Conservation (phyloP, 202 grass and related monocot genomes). For the Carex arenaria region DNA sequence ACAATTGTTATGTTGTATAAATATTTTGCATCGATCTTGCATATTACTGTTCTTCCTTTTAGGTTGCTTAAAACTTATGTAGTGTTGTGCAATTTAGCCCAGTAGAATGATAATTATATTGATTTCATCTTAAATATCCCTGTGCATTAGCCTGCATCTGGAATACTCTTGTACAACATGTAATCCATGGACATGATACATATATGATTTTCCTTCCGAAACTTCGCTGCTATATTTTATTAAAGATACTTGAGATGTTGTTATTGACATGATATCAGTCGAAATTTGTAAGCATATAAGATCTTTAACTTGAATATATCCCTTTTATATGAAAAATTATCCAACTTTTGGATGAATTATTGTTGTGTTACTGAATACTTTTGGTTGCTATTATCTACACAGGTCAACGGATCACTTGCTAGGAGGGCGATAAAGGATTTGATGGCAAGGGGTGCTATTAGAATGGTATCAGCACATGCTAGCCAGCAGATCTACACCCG, state of each 20-base stretch:
- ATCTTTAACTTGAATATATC: neutral
- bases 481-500: conserved; percentile 93
- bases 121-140: neutral
- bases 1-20: neutral
- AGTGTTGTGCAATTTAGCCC: neutral
- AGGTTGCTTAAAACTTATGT: neutral
- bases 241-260: neutral
- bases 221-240: neutral
- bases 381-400: neutral
- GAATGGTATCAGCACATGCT: conserved; percentile 57
- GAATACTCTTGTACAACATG: neutral
- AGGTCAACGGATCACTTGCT: conserved; percentile 80
- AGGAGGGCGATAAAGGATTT: conserved; percentile 79
- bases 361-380: neutral
- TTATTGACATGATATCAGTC: neutral
- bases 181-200: neutral
- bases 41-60: neutral
- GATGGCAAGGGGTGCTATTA: conserved; percentile 62
- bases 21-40: neutral
- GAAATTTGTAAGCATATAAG: neutral
- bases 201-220: neutral
- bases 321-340: neutral
- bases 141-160: neutral
- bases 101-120: neutral
- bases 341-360: neutral